Percentiles rank a stretch among this genome's conserved stretches.
These are phyloP conservation scores for Vaccinium corymbosum DNA, from an alignment of 148 eudicot species.

Conservation along the genomic window DNA sequence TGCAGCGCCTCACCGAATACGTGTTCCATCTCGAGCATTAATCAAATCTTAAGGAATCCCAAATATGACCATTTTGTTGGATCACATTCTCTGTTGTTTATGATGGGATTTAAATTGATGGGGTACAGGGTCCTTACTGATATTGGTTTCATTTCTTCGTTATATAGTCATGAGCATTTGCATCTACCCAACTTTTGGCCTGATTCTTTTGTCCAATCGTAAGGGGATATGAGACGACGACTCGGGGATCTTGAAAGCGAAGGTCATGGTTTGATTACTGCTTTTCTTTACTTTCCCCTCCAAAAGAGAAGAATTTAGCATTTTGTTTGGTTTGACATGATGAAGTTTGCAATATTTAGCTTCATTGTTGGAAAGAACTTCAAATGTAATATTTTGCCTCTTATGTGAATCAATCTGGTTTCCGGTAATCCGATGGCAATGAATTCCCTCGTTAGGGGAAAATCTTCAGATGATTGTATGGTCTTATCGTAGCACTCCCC, in stretches of 20 bases:
- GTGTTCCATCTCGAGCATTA: conserved; percentile 95
- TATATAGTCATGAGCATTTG: not conserved
- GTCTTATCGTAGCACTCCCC: not conserved
- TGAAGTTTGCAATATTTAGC: not conserved
- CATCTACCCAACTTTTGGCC: not conserved
- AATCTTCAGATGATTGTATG: not conserved
- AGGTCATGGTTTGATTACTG: not conserved
- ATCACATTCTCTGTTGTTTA: not conserved
- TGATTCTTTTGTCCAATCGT: not conserved
- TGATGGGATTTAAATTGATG: not conserved
- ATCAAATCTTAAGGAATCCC: not conserved
- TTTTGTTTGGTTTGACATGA: not conserved
- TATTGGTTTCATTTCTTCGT: not conserved
- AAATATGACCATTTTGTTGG: not conserved
- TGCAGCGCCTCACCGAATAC: conserved; percentile 89
- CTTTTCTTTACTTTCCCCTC: not conserved
- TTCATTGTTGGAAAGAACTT: not conserved
- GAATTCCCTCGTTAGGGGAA: not conserved
- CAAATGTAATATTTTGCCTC: not conserved
- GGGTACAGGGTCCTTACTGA: not conserved
- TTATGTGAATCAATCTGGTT: not conserved
- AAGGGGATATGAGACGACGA: not conserved
- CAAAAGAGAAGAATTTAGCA: not conserved
- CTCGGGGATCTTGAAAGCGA: not conserved
- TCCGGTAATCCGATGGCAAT: not conserved